Evolutionary conservation across 306 rosid species (phyloP).

Genomic region (Cicer chorassanicum): DNA sequence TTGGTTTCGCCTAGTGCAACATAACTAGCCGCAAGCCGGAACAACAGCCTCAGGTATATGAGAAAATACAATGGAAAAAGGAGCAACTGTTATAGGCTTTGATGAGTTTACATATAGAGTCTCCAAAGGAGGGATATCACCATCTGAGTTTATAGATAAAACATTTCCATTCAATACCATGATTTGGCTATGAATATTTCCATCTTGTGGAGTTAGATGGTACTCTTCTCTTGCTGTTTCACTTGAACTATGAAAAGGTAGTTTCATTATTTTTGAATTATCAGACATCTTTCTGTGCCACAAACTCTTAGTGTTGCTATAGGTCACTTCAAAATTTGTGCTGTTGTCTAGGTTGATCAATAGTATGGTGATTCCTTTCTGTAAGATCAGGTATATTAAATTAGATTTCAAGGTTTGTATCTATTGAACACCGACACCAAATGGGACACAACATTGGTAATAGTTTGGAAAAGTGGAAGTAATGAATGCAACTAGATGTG

Average conservation of each 20-base stretch:
- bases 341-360: slow-evolving; percentile 70
- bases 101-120: slow-evolving; percentile 64
- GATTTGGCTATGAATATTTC: slow-evolving; percentile 78
- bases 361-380: slow-evolving; percentile 80
- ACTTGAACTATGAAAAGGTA: slow-evolving; percentile 35
- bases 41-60: slow-evolving; percentile 66
- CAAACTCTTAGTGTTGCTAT: slow-evolving; percentile 42
- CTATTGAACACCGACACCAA: neutral
- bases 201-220: slow-evolving; percentile 69
- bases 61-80: slow-evolving; percentile 82
- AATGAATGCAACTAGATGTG: too few relatives aligned
- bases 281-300: slow-evolving; percentile 45
- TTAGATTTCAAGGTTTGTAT: slow-evolving; percentile 10
- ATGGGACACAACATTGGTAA: neutral
- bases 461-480: neutral
- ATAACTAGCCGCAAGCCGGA: slow-evolving; percentile 65
- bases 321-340: slow-evolving; percentile 52
- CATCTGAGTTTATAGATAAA: slow-evolving; percentile 60
- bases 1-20: slow-evolving; percentile 33
- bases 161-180: slow-evolving; percentile 74
- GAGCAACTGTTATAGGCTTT: slow-evolving; percentile 64
- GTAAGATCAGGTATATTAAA: slow-evolving; percentile 48
- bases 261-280: slow-evolving; percentile 21
- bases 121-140: slow-evolving; percentile 71
- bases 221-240: slow-evolving; percentile 72